These are phyloP conservation scores for Acacia melanoxylon DNA, from an alignment of 306 rosid species.

Conservation along the genomic window DNA sequence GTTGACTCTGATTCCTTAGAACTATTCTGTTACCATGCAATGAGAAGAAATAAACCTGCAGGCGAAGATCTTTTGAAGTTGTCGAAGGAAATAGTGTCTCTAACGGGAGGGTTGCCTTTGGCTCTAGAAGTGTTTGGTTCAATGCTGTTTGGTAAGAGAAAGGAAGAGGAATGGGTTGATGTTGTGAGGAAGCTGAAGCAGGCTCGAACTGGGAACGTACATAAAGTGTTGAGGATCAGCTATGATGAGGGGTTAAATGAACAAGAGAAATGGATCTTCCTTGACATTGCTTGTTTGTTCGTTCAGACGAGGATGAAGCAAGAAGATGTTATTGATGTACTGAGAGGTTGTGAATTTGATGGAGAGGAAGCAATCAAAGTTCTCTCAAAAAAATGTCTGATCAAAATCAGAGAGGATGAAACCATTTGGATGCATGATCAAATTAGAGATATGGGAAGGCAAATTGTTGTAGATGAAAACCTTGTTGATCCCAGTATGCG, in stretches of 20 bases:
- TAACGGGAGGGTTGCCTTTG: conserved; percentile 63
- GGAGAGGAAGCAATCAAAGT: conserved; percentile 47
- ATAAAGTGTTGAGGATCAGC: conserved; percentile 63
- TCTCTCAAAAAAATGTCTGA: conserved; percentile 50
- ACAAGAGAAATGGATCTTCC: conserved; percentile 52
- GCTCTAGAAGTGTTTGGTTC: conserved; percentile 76
- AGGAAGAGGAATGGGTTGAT: conserved; percentile 49
- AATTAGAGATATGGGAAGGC: conserved; percentile 70
- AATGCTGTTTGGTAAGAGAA: conserved; percentile 48
- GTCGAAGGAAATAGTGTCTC: conserved; percentile 49
- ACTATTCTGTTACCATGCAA: conserved; percentile 63
- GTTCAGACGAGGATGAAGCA: conserved; percentile 41
- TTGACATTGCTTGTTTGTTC: conserved; percentile 65
- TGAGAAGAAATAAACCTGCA: conserved; percentile 47
- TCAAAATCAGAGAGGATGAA: conserved; percentile 42
- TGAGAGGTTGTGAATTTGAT: conserved; percentile 57
- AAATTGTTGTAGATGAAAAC: conserved; percentile 39
- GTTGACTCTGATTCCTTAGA: conserved; percentile 30
- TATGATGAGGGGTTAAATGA: conserved; percentile 48
- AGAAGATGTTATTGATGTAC: conserved; percentile 51
- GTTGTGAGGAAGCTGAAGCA: conserved; percentile 38
- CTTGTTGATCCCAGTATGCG: conserved; percentile 44
- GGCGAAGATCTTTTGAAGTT: not conserved
- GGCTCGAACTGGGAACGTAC: conserved; percentile 49
- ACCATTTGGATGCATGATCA: conserved; percentile 71